Evolutionary conservation across 495 filamentous ascomycete species (phyloP).

Genomic region (Viridothelium virens): DNA sequence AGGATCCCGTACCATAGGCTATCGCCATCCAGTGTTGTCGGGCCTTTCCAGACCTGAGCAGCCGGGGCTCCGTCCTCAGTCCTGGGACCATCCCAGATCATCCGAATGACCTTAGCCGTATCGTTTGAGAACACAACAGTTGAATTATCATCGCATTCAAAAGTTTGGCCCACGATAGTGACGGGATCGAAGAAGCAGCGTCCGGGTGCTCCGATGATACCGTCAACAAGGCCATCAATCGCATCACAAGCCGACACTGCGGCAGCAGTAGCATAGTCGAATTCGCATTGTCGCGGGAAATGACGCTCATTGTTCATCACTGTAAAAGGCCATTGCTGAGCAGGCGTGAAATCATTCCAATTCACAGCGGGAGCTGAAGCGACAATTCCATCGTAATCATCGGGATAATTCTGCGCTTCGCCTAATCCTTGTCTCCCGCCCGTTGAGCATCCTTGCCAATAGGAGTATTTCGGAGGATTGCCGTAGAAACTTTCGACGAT

Average conservation of each 20-base stretch:
- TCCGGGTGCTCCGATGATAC: slow-evolving; percentile 34
- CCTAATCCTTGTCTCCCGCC: slow-evolving; percentile 29
- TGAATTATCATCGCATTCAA: slow-evolving; percentile 19
- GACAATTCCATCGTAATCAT: slow-evolving; percentile 27
- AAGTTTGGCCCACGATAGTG: slow-evolving; percentile 30
- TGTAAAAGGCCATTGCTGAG: slow-evolving; percentile 29
- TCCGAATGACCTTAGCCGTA: slow-evolving; percentile 22
- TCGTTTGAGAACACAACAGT: slow-evolving; percentile 14
- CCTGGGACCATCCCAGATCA: slow-evolving; percentile 24
- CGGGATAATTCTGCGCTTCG: slow-evolving; percentile 26
- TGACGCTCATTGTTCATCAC: slow-evolving; percentile 26
- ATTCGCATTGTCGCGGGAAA: slow-evolving; percentile 24
- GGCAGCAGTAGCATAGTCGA: slow-evolving; percentile 25
- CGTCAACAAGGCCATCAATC: slow-evolving; percentile 38
- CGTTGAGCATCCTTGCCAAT: slow-evolving; percentile 30
- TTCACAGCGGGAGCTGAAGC: slow-evolving; percentile 31
- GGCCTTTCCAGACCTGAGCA: slow-evolving; percentile 26
- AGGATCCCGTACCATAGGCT: slow-evolving; percentile 31
- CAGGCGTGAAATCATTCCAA: slow-evolving; percentile 27
- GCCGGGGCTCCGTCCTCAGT: neutral
- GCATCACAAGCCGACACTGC: slow-evolving; percentile 34
- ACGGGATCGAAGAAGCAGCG: slow-evolving; percentile 36
- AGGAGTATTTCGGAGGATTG: slow-evolving; percentile 21
- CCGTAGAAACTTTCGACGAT: slow-evolving; percentile 27
- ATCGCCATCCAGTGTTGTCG: slow-evolving; percentile 19